Conservation (phyloP, 179 eudicot genomes). For the Silene vulgaris region DNA sequence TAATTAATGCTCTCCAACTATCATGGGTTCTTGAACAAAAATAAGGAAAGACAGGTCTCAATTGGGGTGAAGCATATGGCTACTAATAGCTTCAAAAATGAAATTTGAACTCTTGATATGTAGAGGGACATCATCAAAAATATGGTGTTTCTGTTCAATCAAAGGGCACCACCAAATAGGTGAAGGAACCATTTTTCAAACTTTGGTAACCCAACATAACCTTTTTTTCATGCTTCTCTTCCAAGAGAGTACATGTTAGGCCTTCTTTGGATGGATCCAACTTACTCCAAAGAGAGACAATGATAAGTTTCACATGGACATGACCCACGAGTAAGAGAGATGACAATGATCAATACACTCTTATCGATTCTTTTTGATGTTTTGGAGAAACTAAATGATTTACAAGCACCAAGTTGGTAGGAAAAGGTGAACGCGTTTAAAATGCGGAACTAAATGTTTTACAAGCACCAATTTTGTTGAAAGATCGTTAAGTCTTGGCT, state of each 20-base stretch:
- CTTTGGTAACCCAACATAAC: not conserved
- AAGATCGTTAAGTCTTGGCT: not conserved
- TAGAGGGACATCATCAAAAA: not conserved
- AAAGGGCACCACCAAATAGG: not conserved
- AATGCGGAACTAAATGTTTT: not conserved
- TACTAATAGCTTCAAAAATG: not conserved
- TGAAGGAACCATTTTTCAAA: not conserved
- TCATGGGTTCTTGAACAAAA: not conserved
- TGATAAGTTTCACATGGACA: not conserved
- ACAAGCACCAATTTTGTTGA: not conserved
- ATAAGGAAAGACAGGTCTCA: not conserved
- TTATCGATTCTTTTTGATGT: not conserved
- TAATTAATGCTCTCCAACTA: not conserved
- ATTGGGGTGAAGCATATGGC: not conserved
- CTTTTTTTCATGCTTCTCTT: not conserved
- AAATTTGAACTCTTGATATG: not conserved
- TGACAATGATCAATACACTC: not conserved
- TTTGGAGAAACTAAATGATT: not conserved
- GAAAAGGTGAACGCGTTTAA: not conserved
- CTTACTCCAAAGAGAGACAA: not conserved
- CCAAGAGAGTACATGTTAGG: not conserved
- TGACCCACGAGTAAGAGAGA: not conserved
- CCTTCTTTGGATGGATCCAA: not conserved
- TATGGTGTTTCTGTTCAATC: not conserved
- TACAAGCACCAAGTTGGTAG: not conserved